Evolutionary conservation across 73 alveolate species (phyloP), one percentile per base, ranked within the genome.

Genomic region (Vitrella brassicaformis): DNA sequence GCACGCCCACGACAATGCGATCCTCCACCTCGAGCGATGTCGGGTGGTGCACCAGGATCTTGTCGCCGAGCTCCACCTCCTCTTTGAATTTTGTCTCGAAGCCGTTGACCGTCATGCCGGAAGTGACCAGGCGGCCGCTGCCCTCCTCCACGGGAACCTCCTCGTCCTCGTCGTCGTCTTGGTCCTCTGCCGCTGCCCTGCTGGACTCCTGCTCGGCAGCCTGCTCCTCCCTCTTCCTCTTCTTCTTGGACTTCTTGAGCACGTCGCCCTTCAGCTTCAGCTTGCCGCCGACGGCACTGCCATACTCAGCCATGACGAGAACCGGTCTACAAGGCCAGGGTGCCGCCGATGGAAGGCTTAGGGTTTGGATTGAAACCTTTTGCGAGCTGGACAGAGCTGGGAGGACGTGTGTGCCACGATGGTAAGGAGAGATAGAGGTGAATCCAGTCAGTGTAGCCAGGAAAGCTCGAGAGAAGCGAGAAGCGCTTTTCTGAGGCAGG

Each of bases 61-160:
- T 69, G 27, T 77, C 84, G 8, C 84, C 84, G 30, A 77, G 72
- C 72, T 77, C 84, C 27, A 75, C 56, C 28, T 68, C 84, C 28
- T 69, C 84, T 72, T 77, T 77, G 78, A 77, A 77, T 28, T 70
- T 77, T 25, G 84, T 68, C 73, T 77, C 84, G 29, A 77, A 77
- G 72, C 84, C 84, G 31, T 77, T 78, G 27, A 77, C 31, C 19
- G 84, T 77, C 19, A 72, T 69, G 78, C 72, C 68, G 31, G 70
- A 47, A 47, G 78, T 69, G 27, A 68, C 78, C 14, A 77, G 28
- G 27, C 84, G 77, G 27, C 84, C 84, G 25, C 73, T 31, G 1
- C 84, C 84, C 67, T 47, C 7, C 71, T 19, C n/a, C 31, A 31
- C 30, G 9, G 66, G 75, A 1, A 31, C 74, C 45, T 28, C 72